A percentile compares a stretch with the other conserved stretches of the same genome.
phyloP scores from a whole-genome alignment of 2,329 filamentous ascomycete species.

The Chaetomiaceae sp. region DNA sequence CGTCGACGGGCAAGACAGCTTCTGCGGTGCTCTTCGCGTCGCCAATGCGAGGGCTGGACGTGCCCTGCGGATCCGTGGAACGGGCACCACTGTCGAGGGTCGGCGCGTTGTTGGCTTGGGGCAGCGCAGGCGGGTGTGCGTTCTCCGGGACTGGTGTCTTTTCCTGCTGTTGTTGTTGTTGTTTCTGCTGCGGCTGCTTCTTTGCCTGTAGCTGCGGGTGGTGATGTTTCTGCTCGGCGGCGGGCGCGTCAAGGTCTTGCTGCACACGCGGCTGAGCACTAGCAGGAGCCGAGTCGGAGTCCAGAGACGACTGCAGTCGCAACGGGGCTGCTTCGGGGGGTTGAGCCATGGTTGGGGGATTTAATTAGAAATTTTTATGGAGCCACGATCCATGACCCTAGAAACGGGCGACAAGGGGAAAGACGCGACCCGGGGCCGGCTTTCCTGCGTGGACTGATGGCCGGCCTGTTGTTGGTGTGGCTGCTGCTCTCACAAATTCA shows the following conservation, averaged over 20 bases:
- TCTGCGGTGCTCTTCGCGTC: constrained; percentile 18
- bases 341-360: constrained; percentile 38
- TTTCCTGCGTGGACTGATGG: constrained; percentile 30
- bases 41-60: constrained; percentile 13
- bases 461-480: constrained; percentile 27
- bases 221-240: not conserved
- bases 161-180: constrained; percentile 20
- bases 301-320: constrained; percentile 25
- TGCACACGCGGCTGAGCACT: constrained; percentile 25
- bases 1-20: constrained; percentile 17
- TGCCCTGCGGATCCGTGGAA: constrained; percentile 8
- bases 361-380: constrained; percentile 40
- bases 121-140: constrained; percentile 3
- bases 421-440: constrained; percentile 33
- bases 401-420: constrained; percentile 30
- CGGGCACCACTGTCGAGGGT: constrained; percentile 8
- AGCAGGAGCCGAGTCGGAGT: constrained; percentile 24
- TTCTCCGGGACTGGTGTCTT: constrained; percentile 3
- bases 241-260: constrained; percentile 20
- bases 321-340: constrained; percentile 26
- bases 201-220: constrained; percentile 16
- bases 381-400: constrained; percentile 33
- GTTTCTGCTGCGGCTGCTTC: constrained; percentile 14
- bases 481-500: constrained; percentile 26
- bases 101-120: constrained; percentile 8